Evolutionary conservation across 768 basidiomycete genomes (phyloP).

Genomic region (Exidia glandulosa): DNA sequence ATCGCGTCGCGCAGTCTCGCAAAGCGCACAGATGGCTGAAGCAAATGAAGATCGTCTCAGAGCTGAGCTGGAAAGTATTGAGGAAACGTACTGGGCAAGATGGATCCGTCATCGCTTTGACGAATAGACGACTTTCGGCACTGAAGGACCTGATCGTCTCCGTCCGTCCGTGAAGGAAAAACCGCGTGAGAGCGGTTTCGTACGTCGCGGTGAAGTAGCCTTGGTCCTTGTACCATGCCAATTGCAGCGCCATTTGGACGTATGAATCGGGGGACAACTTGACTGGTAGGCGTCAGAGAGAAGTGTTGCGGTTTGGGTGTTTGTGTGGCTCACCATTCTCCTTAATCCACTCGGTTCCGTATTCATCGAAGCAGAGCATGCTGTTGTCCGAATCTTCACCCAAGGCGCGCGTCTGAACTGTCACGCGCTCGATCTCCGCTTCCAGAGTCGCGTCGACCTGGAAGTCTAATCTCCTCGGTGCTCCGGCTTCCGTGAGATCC

Average conservation of each 20-base stretch:
- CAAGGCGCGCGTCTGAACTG: slow-evolving; percentile 42
- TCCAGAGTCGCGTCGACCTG: slow-evolving; percentile 48
- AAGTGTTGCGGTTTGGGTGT: not conserved
- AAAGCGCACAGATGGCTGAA: slow-evolving; percentile 27
- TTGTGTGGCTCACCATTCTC: slow-evolving; percentile 38
- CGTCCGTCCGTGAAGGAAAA: slow-evolving; percentile 80
- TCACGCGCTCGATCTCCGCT: slow-evolving; percentile 35
- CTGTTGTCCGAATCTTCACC: slow-evolving; percentile 75
- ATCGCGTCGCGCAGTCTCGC: slow-evolving; percentile 56
- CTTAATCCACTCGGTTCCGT: slow-evolving; percentile 84
- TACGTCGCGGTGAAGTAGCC: slow-evolving; percentile 79
- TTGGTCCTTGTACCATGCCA: slow-evolving; percentile 79
- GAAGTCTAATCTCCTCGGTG: slow-evolving; percentile 64
- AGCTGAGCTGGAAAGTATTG: not conserved
- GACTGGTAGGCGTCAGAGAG: too few relatives aligned
- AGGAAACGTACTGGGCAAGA: slow-evolving; percentile 31
- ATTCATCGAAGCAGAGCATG: slow-evolving; percentile 71
- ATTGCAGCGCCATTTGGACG: slow-evolving; percentile 83
- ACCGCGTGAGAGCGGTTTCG: slow-evolving; percentile 82
- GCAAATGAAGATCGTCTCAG: not conserved
- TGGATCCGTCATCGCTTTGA: slow-evolving; percentile 60
- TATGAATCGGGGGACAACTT: slow-evolving; percentile 66
- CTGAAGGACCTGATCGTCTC: slow-evolving; percentile 78
- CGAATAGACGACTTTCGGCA: slow-evolving; percentile 62
- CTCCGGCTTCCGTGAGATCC: slow-evolving; percentile 4